Conservation (phyloP, 352 stramenopile species). For the Phytopythium boreale region DNA sequence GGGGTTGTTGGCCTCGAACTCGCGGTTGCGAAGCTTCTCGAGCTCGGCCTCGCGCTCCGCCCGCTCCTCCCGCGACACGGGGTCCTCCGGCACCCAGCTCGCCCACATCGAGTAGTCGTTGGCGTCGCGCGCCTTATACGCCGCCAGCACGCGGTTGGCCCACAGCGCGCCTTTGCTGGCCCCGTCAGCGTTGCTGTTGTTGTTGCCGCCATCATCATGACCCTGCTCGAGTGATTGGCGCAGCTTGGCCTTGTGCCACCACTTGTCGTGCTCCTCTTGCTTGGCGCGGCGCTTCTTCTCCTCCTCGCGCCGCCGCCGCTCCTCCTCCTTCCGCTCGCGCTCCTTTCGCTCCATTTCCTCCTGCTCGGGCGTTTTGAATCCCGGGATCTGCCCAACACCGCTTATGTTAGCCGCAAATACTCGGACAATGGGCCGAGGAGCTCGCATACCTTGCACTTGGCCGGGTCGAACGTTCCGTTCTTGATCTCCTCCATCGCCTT, state of each 20-base stretch:
- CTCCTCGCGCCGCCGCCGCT: conserved; percentile 37
- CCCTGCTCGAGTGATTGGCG: conserved; percentile 34
- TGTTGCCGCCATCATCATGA: conserved; percentile 5
- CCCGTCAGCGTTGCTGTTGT: conserved; percentile 6
- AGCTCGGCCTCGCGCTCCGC: conserved; percentile 45
- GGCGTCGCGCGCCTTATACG: conserved; percentile 71
- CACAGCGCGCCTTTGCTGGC: conserved; percentile 23
- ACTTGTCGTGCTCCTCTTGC: conserved; percentile 56
- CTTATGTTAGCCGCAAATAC: background rate
- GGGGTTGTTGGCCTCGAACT: conserved; percentile 76
- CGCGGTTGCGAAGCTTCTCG: conserved; percentile 60
- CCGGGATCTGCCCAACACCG: conserved; percentile 42
- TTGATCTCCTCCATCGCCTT: conserved; percentile 80
- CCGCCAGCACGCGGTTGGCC: conserved; percentile 57
- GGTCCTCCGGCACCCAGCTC: conserved; percentile 72
- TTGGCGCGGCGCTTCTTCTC: conserved; percentile 40
- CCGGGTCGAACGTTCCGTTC: conserved; percentile 71
- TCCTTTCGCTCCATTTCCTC: conserved; percentile 51
- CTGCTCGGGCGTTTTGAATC: conserved; percentile 74
- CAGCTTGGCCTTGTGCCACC: conserved; percentile 66
- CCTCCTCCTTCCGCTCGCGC: conserved; percentile 28
- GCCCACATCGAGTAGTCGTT: conserved; percentile 85
- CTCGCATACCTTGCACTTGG: conserved; percentile 52
- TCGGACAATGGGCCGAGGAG: background rate
- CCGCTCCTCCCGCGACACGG: conserved; percentile 60